Conservation (phyloP, 371 early-diverging fungal genomes). For the Mortierella sp. region DNA sequence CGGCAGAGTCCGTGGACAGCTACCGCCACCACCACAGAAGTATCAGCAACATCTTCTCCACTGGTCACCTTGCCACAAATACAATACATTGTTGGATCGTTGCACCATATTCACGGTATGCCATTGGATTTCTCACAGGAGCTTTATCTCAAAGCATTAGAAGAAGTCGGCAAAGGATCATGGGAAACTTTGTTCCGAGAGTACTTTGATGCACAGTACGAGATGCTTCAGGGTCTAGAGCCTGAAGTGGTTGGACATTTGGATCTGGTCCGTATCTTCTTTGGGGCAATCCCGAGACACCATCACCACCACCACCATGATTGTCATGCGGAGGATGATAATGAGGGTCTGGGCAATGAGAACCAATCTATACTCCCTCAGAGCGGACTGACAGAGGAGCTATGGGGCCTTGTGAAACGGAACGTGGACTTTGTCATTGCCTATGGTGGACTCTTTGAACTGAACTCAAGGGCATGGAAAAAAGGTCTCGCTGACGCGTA, state of each 20-base stretch:
- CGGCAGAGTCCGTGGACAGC: slow-evolving; percentile 6
- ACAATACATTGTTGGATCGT: slow-evolving; percentile 93
- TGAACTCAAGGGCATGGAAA: slow-evolving; percentile 93
- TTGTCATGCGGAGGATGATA: not conserved
- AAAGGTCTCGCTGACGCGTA: slow-evolving; percentile 89
- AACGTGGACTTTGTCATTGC: slow-evolving; percentile 83
- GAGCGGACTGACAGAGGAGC: slow-evolving; percentile 32
- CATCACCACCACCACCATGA: slow-evolving; percentile 33
- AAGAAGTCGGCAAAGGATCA: slow-evolving; percentile 37
- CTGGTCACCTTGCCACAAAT: slow-evolving; percentile 31
- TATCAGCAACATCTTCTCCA: slow-evolving; percentile 13
- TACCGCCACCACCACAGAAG: slow-evolving; percentile 5
- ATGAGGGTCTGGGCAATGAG: slow-evolving; percentile 17
- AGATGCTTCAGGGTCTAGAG: slow-evolving; percentile 70
- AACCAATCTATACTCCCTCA: not conserved
- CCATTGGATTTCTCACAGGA: slow-evolving; percentile 88
- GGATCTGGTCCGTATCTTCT: slow-evolving; percentile 90
- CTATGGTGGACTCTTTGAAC: slow-evolving; percentile 91
- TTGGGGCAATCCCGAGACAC: slow-evolving; percentile 52
- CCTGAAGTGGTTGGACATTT: slow-evolving; percentile 95
- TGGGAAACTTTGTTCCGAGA: slow-evolving; percentile 64
- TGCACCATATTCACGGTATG: slow-evolving; percentile 85
- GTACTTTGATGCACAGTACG: slow-evolving; percentile 91
- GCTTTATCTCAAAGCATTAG: slow-evolving; percentile 63
- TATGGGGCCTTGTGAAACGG: slow-evolving; percentile 74